These are phyloP conservation scores for Phaeophleospora eucalypticola DNA, from an alignment of 2,329 filamentous ascomycete genomes.

Conservation along the genomic window DNA sequence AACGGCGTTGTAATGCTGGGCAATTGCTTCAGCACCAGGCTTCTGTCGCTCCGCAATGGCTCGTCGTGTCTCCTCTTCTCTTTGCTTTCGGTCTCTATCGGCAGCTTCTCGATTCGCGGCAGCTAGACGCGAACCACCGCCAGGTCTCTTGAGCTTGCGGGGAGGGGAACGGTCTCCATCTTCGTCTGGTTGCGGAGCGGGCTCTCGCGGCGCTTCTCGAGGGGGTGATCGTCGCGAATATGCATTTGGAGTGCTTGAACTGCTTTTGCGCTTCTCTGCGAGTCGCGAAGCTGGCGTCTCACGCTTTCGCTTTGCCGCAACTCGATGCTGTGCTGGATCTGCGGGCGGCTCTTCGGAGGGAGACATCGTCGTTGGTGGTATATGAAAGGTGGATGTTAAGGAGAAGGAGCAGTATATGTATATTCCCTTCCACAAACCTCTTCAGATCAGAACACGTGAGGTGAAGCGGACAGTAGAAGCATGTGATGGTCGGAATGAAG, in stretches of 20 bases:
- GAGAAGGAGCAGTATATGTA: background rate
- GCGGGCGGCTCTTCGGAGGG: constrained; percentile 22
- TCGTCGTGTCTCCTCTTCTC: constrained; percentile 41
- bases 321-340: constrained; percentile 14
- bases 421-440: no score
- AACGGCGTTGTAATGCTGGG: constrained; percentile 92
- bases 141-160: constrained; percentile 36
- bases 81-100: constrained; percentile 46
- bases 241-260: constrained; percentile 29
- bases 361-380: constrained; percentile 12
- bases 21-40: constrained; percentile 63
- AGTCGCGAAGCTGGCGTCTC: constrained; percentile 26
- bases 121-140: constrained; percentile 54
- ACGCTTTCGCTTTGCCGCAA: constrained; percentile 29
- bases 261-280: constrained; percentile 23
- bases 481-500: background rate
- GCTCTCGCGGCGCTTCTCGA: constrained; percentile 17
- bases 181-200: constrained; percentile 6
- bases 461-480: background rate
- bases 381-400: background rate
- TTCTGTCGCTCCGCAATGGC: constrained; percentile 10
- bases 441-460: background rate
- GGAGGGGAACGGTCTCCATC: constrained; percentile 33
- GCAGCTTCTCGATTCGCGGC: constrained; percentile 65
- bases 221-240: constrained; percentile 32